Percentiles rank a stretch among this genome's conserved stretches.
These are phyloP conservation scores for Vitellaria paradoxa DNA, from an alignment of 179 eudicot genomes.

Conservation along the genomic window DNA sequence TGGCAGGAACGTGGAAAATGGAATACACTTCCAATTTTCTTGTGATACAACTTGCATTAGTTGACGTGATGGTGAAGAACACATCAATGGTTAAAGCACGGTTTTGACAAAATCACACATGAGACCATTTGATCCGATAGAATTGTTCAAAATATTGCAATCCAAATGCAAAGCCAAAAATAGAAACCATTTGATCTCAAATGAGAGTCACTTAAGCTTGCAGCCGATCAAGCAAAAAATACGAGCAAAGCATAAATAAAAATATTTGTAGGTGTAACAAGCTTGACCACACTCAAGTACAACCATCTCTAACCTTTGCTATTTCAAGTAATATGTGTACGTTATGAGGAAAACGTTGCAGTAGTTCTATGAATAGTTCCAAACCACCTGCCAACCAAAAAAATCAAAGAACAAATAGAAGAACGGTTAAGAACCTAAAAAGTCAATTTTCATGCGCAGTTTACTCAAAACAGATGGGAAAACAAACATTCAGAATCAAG, in stretches of 20 bases:
- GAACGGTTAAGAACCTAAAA: not conserved
- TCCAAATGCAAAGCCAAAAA: too few relatives aligned
- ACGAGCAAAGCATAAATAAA: not conserved
- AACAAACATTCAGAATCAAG: not conserved
- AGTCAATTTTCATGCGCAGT: not conserved
- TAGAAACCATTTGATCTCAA: too few relatives aligned
- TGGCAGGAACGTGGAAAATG: too few relatives aligned
- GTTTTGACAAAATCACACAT: too few relatives aligned
- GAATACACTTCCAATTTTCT: too few relatives aligned
- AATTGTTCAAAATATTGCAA: too few relatives aligned
- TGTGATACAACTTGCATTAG: too few relatives aligned
- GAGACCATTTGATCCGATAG: too few relatives aligned
- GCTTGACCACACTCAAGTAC: not conserved
- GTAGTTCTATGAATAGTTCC: constrained; percentile 74
- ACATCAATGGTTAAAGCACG: too few relatives aligned
- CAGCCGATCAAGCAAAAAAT: not conserved
- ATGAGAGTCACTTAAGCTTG: too few relatives aligned
- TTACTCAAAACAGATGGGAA: not conserved
- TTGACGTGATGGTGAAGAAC: too few relatives aligned
- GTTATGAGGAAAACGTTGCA: constrained; percentile 87
- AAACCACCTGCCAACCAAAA: constrained; percentile 68
- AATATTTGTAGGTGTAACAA: constrained; percentile 1
- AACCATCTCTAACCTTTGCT: constrained; percentile 63
- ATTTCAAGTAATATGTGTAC: constrained; percentile 81
- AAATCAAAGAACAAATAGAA: not conserved